Evolutionary conservation across 202 grass and related monocot genomes (phyloP).

Genomic region (Eragrostis tef): DNA sequence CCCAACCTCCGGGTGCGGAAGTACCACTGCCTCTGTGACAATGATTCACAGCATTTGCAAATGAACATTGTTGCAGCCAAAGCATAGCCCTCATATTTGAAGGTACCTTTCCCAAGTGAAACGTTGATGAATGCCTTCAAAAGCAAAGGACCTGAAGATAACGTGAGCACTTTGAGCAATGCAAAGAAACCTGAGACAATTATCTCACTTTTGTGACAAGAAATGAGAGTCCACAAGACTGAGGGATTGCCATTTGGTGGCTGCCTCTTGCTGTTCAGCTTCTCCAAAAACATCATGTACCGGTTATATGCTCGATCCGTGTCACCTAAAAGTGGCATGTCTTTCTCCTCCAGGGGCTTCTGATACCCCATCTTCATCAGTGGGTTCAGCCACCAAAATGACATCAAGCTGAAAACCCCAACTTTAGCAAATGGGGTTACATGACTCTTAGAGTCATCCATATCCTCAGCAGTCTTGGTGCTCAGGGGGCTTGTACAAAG

Average conservation of each 20-base stretch:
- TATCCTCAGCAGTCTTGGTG: conserved; percentile 20
- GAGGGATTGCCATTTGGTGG: conserved; percentile 38
- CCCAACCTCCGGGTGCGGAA: conserved; percentile 77
- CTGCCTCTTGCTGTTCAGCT: conserved; percentile 49
- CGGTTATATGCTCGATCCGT: conserved; percentile 60
- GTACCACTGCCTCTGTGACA: conserved; percentile 91
- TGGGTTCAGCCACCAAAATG: conserved; percentile 90
- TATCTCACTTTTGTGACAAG: conserved; percentile 71
- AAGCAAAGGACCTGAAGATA: conserved; percentile 76
- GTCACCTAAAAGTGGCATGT: conserved; percentile 64
- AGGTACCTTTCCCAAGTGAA: conserved; percentile 62
- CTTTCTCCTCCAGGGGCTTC: conserved; percentile 84
- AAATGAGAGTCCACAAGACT: conserved; percentile 75
- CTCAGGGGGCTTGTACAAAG: conserved; percentile 64
- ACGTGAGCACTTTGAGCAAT: conserved; percentile 72
- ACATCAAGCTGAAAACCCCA: conserved; percentile 67
- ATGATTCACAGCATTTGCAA: conserved; percentile 77
- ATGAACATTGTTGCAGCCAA: conserved; percentile 62
- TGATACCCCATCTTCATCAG: conserved; percentile 81
- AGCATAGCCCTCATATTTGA: conserved; percentile 68
- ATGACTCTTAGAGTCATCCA: conserved; percentile 38
- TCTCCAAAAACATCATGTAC: conserved; percentile 66
- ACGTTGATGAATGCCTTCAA: conserved; percentile 80
- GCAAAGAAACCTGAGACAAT: conserved; percentile 75
- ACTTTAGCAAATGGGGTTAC: conserved; percentile 67